Evolutionary conservation across 192 early-diverging fungal species (phyloP).

Genomic region (Physocladia obscura): DNA sequence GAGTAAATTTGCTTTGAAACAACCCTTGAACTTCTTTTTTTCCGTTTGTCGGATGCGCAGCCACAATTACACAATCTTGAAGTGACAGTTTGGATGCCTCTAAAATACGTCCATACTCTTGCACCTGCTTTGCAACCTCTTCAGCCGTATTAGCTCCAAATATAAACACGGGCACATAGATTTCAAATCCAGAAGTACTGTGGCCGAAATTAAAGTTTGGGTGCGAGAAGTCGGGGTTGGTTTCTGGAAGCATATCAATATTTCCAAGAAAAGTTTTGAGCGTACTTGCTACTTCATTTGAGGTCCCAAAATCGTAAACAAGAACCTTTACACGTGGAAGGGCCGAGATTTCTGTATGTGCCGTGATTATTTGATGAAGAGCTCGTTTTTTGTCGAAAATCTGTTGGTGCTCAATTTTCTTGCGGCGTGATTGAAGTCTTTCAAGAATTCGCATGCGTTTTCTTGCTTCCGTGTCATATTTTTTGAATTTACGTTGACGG

Average conservation of each 20-base stretch:
- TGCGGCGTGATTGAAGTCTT: neutral
- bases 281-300: slow-evolving; percentile 2
- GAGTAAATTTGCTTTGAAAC: neutral
- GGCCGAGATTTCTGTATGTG: neutral
- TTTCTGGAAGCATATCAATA: neutral
- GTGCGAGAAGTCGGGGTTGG: neutral
- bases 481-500: neutral
- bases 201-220: neutral
- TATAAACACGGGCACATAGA: slow-evolving; percentile 19
- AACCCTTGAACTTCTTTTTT: neutral
- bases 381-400: neutral
- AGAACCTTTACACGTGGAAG: slow-evolving; percentile 5
- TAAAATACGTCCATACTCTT: neutral
- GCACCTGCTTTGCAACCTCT: neutral
- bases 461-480: neutral
- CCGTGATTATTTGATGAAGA: neutral
- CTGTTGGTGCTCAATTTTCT: neutral
- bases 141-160: neutral
- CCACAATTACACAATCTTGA: slow-evolving; percentile 11
- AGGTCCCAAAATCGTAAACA: slow-evolving; percentile 3
- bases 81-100: neutral
- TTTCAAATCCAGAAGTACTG: neutral
- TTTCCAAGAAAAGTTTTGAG: neutral
- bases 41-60: neutral
- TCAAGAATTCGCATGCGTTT: neutral